A percentile compares a stretch with the other conserved stretches of the same genome.
Evolutionary conservation across 495 filamentous ascomycete genomes (phyloP).

Genomic region (Penicillium coprophilum): DNA sequence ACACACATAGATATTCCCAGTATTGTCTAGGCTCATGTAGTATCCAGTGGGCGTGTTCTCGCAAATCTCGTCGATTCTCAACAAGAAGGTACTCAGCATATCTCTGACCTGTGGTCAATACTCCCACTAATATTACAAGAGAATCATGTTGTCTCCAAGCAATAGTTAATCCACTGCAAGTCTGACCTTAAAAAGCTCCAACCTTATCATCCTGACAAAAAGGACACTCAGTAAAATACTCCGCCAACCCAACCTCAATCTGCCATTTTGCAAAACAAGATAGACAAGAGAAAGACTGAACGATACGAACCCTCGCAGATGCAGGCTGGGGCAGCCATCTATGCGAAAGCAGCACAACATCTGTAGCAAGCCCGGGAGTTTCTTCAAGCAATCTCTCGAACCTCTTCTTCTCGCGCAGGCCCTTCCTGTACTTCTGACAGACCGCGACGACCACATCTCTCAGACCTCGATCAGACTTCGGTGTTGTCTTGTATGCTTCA

Average conservation of each 20-base stretch:
- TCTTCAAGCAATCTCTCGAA: slow-evolving; percentile 16
- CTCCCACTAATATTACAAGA: slow-evolving; percentile 6
- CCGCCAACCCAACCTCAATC: background rate
- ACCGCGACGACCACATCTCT: slow-evolving; percentile 30
- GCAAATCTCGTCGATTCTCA: background rate
- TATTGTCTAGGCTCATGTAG: too few species aligned
- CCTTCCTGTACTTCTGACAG: slow-evolving; percentile 12
- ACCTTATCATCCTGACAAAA: slow-evolving; percentile 2
- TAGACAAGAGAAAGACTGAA: background rate
- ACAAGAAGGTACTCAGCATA: background rate
- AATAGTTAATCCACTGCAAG: background rate
- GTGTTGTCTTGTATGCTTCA: slow-evolving; percentile 33
- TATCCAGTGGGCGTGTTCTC: background rate
- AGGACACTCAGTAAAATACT: background rate
- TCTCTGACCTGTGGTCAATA: background rate
- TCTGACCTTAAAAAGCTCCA: background rate
- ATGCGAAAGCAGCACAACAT: slow-evolving; percentile 15
- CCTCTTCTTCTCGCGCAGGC: slow-evolving; percentile 13
- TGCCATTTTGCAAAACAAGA: slow-evolving; percentile 4
- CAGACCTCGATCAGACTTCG: slow-evolving; percentile 30
- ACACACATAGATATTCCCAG: too few species aligned
- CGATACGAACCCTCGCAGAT: background rate
- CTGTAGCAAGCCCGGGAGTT: slow-evolving; percentile 16
- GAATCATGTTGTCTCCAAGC: background rate
- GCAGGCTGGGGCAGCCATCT: background rate